phyloP scores from a whole-genome alignment of 345 rosid genomes.

The Camelina sativa region DNA sequence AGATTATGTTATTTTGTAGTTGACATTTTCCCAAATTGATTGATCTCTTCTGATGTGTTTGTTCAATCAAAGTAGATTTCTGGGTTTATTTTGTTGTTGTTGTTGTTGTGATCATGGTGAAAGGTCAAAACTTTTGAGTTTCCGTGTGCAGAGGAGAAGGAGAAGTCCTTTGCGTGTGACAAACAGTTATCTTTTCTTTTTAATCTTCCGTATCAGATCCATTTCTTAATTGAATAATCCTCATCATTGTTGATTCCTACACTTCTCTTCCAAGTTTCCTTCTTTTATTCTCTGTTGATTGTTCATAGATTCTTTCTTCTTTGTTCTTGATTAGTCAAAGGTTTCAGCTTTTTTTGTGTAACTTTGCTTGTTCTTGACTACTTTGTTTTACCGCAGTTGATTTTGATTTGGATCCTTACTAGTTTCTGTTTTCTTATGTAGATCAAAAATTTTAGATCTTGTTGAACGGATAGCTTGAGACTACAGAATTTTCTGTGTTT shows the following conservation, averaged over 20 bases:
- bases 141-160: slow-evolving; percentile 45
- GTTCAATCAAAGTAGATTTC: slow-evolving; percentile 26
- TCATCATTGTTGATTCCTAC: slow-evolving; percentile 37
- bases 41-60: slow-evolving; percentile 29
- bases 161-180: slow-evolving; percentile 45
- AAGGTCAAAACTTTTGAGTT: slow-evolving; percentile 38
- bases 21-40: neutral
- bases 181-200: slow-evolving; percentile 22
- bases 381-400: neutral
- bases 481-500: too few relatives aligned
- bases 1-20: slow-evolving; percentile 1
- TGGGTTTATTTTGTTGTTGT: slow-evolving; percentile 20
- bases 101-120: slow-evolving; percentile 2
- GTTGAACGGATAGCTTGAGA: slow-evolving; percentile 43
- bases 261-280: slow-evolving; percentile 37
- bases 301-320: slow-evolving; percentile 31
- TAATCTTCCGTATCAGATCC: slow-evolving; percentile 43
- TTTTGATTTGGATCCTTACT: slow-evolving; percentile 24
- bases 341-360: slow-evolving; percentile 17
- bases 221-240: slow-evolving; percentile 20
- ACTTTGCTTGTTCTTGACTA: neutral
- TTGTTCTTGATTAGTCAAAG: neutral
- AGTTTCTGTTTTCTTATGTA: slow-evolving; percentile 37
- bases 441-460: slow-evolving; percentile 57
- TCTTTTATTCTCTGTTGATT: slow-evolving; percentile 25